Base-by-base conservation (phyloP, 1,284 basidiomycete species). In the Trichosporon faecale region DNA sequence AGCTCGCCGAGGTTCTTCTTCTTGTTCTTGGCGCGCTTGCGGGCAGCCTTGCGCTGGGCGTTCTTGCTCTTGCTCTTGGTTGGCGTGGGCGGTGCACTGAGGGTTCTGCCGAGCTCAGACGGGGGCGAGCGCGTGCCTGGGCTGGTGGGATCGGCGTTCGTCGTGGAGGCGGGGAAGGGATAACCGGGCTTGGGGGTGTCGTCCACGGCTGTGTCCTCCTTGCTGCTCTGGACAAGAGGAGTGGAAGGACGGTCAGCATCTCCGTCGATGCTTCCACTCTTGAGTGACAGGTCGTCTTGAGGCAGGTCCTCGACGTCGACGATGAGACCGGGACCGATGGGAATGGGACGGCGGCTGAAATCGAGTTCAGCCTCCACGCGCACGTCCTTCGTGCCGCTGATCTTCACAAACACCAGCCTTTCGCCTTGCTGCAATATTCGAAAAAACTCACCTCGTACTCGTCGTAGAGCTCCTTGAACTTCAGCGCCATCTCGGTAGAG, bases 11-110 rank as follows among this genome's bases (percentile, higher is more conserved):
- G 57, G 57, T 33, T 33, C 57, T 61, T 61, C 57, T 61, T 61
- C 57, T 61, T 61, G 57, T 61, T 61, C 57, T 61, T 61, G 18
- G 57, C 57, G 18, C 57, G 57, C 57, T 61, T 61, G 57, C 57
- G 57, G 18, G 57, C 57, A 16, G 57, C 57, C 57, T 61, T 61
- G 29, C 57, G 57, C 16, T 29, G 27, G 1, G 57, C 57, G 14
- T 61, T 61, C 57, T 61, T 61, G 27, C 2, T 61, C 57, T 31
- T 61, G 57, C 57, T 61, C 27, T 33, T 61, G 1, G 57, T 31
- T 5, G 57, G 57, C 18, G 57, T 61, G 29, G 57, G 57, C 6
- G 57, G 57, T 33, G 57, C 57, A 31, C 57, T 61, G 27, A 61
- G 29, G 7, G 57, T 61, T 16, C 29, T 61, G 2, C 8, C 57